Base-by-base conservation (phyloP, 768 basidiomycete genomes). In the Russula emetica region DNA sequence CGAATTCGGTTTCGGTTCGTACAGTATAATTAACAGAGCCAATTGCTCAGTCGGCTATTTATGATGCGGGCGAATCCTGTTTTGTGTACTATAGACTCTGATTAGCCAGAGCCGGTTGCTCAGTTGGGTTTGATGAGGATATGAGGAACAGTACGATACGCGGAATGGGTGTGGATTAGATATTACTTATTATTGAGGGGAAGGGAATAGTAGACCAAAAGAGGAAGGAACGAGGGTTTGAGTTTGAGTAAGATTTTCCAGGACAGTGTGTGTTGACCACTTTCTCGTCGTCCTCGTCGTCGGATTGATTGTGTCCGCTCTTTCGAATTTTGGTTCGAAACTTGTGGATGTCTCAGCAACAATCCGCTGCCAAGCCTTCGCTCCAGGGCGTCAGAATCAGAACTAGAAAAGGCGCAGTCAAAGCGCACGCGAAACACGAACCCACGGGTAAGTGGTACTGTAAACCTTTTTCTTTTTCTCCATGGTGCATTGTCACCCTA, bases 381-480 rank as follows among this genome's bases (percentile, higher is more conserved):
- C 82, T 92, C 76, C 87, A 88, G 83, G 90, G 90, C 78, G 92
- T 94, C 77, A 83, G 88, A 83, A 92, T 94, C 72, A 94, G 88
- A 85, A 90, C 90, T 74, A 86, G 92, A 79, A 94, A 94, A 79
- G 87, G 92, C 70, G 90, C 88, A 72, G 92, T 92, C 70, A 94
- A 94, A 77, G 92, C 92, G 44, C 87, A 90, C 26, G 92, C 92
- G 71, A 94, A 92, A 78, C 92, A 94, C 92, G 92, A 94, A 79
- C 92, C 92, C 63, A 76, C 86, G 67, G 80, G 91, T 86, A 28
- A 1, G 32, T 32, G 9, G 9, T 10, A n/a, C n/a, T n/a, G n/a
- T n/a, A n/a, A 10, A 32, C 8, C 8, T 2, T 32, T 32, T 32
- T 9, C 9, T 32, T 28, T 28, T 28, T n/a, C n/a, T n/a, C n/a